Evolutionary conservation across 2,329 filamentous ascomycete genomes (phyloP), one percentile per base, ranked within the genome.

Genomic region (Elsinoe batatas): DNA sequence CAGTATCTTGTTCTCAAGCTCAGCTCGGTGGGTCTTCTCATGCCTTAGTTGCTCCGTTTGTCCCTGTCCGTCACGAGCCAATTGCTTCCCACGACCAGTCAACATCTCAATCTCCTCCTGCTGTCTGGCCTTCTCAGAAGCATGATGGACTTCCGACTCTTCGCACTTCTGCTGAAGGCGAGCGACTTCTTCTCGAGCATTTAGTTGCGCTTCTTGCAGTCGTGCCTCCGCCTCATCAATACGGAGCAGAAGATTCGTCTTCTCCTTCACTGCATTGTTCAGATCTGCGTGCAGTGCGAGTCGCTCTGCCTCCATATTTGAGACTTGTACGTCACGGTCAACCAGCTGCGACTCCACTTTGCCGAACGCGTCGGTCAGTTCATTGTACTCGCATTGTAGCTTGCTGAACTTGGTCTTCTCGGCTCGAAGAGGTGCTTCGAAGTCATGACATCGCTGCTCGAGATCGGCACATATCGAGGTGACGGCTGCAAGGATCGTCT

Each of bases 401-500:
- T 61, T 60, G 7, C 66, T 58, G 2, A 72, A 64, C 56, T 64
- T 71, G 13, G 66, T 63, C 55, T 69, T 66, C 60, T 77, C 76
- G 13, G 68, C 66, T 3, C 72, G 71, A 11, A 83, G 67, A 5
- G 80, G 80, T 49, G 71, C 71, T 65, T 83, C 80, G 1, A 78
- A 71, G 32, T 72, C 73, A 33, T 76, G 71, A 61, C 80, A 83
- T 6, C 80, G 74, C 8, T 67, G 67, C 61, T 83, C 80, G 1
- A 83, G 68, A 56, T 81, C 78, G 20, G 73, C 71, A 61, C 79
- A 82, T 11, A 79, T 74, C 33, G 77, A 72, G 13, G 74, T 71
- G 13, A 83, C 74, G 17, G 75, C 71, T 8, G 71, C 68, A 26
- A 78, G 64, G 7, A 82, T 66, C 1, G 65, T 67, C n/a, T 76